A percentile compares a stretch with the other conserved stretches of the same genome.
These are phyloP conservation scores for Rhynchosporium agropyri DNA, from an alignment of 2,329 filamentous ascomycete species.

Conservation along the genomic window DNA sequence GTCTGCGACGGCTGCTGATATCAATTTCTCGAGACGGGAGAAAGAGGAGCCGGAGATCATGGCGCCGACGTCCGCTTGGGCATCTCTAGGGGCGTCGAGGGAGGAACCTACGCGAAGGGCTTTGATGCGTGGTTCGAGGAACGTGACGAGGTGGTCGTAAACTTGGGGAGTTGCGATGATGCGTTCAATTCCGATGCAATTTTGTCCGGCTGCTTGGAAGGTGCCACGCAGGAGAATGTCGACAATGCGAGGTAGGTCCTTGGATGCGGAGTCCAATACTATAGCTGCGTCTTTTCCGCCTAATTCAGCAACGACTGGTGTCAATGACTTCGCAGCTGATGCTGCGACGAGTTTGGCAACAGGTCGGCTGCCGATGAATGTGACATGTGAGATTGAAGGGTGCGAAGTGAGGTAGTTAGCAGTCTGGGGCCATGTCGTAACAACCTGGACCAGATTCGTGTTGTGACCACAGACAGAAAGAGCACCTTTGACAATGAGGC, in stretches of 20 bases:
- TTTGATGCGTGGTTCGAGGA: conserved; percentile 73
- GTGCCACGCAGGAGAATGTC: conserved; percentile 88
- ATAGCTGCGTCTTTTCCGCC: conserved; percentile 95
- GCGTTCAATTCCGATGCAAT: conserved; percentile 96
- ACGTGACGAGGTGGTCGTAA: conserved; percentile 71
- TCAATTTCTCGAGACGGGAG: conserved; percentile 71
- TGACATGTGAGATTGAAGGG: conserved; percentile 81
- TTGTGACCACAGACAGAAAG: conserved; percentile 82
- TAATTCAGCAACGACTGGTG: conserved; percentile 84
- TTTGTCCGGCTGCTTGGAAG: conserved; percentile 94
- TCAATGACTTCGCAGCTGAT: conserved; percentile 83
- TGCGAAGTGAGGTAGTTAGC: conserved; percentile 85
- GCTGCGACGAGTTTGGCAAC: conserved; percentile 88
- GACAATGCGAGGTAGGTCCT: conserved; percentile 70
- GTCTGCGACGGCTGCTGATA: conserved; percentile 73
- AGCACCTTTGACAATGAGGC: conserved; percentile 75
- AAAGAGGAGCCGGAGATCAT: conserved; percentile 84
- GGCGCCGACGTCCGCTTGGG: conserved; percentile 78
- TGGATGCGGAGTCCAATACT: conserved; percentile 72
- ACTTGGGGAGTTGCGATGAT: conserved; percentile 78
- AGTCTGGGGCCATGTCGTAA: conserved; percentile 85
- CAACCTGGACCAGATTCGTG: conserved; percentile 77
- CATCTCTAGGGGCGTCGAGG: conserved; percentile 51
- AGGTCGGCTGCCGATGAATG: conserved; percentile 89
- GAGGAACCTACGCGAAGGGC: conserved; percentile 75